Evolutionary conservation across 805 yeast species (phyloP).

Genomic region (Starmera pachycereana): DNA sequence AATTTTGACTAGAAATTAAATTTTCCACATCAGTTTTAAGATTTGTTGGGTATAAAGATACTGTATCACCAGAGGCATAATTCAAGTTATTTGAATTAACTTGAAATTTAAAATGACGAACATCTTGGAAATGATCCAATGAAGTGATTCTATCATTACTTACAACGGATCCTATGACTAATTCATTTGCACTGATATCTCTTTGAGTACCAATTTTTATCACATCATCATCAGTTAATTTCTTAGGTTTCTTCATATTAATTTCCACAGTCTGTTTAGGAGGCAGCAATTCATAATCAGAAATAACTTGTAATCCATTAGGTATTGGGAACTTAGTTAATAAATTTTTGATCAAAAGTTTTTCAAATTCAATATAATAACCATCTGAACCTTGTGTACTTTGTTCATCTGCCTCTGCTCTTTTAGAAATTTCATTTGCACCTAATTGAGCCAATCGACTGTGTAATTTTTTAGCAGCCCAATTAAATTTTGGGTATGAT

Average conservation of each 20-base stretch:
- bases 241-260: constrained; percentile 19
- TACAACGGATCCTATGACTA: constrained; percentile 33
- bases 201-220: constrained; percentile 22
- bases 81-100: constrained; percentile 16
- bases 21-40: constrained; percentile 50
- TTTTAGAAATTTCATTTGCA: constrained; percentile 53
- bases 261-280: constrained; percentile 25
- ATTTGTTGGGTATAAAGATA: constrained; percentile 69
- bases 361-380: constrained; percentile 68
- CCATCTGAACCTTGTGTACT: constrained; percentile 70
- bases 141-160: constrained; percentile 56
- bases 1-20: constrained; percentile 58
- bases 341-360: constrained; percentile 29
- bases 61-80: constrained; percentile 73
- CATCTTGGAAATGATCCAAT: constrained; percentile 80
- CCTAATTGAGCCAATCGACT: constrained; percentile 74
- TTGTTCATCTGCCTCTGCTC: constrained; percentile 89
- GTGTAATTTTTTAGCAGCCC: constrained; percentile 80
- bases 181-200: constrained; percentile 8
- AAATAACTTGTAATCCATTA: constrained; percentile 18
- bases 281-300: constrained; percentile 26
- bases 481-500: constrained; percentile 79
- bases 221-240: constrained; percentile 19
- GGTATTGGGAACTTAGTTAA: constrained; percentile 25
- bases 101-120: constrained; percentile 47